Percentiles rank a stretch among this genome's conserved stretches.
Conservation (phyloP, 805 yeast species). For the Sugiyamaella floridensis region DNA sequence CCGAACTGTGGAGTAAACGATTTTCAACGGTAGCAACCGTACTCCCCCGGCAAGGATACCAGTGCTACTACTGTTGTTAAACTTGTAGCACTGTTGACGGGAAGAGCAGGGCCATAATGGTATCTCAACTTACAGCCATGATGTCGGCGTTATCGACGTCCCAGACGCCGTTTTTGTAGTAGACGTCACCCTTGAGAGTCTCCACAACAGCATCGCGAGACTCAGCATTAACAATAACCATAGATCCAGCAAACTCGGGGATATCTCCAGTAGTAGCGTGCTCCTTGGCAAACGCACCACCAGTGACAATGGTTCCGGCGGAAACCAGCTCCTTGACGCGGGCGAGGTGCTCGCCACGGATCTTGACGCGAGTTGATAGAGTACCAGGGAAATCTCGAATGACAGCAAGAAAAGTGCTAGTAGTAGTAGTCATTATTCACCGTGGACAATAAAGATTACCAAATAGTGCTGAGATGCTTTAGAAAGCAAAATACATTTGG, state of each 20-base stretch:
- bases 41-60: too few relatives aligned
- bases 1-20: neutral
- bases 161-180: slow-evolving; percentile 65
- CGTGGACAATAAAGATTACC: too few relatives aligned
- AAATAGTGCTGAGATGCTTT: too few relatives aligned
- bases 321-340: too few relatives aligned
- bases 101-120: neutral
- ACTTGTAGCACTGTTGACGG: neutral
- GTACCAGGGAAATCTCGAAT: slow-evolving; percentile 63
- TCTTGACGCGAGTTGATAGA: slow-evolving; percentile 25
- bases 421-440: neutral
- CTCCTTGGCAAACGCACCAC: slow-evolving; percentile 31
- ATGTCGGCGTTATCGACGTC: slow-evolving; percentile 57
- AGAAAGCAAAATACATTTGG: too few relatives aligned
- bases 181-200: slow-evolving; percentile 56
- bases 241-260: slow-evolving; percentile 58
- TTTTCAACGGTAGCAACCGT: too few relatives aligned
- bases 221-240: slow-evolving; percentile 56
- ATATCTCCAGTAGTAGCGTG: slow-evolving; percentile 26
- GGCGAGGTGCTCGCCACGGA: slow-evolving; percentile 38
- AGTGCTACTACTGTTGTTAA: too few relatives aligned
- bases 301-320: slow-evolving; percentile 36
- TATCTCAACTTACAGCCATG: slow-evolving; percentile 37
- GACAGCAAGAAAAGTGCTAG: slow-evolving; percentile 55
- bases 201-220: slow-evolving; percentile 59